Evolutionary conservation across 805 yeast genomes (phyloP), one percentile per base, ranked within the genome.

Genomic region (Candida stauntonica): DNA sequence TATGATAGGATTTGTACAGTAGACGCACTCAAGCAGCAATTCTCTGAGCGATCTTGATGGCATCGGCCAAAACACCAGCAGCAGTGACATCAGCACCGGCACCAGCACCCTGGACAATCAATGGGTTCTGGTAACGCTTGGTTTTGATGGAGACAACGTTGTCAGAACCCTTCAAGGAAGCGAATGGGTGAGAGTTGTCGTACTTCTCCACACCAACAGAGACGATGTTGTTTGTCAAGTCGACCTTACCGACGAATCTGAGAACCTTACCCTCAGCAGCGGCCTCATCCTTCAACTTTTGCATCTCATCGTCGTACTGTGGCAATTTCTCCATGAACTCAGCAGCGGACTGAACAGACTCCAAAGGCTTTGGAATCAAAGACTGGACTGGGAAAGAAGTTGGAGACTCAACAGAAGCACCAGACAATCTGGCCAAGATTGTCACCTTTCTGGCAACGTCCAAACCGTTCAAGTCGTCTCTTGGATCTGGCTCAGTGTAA

Each of bases 361-460:
- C 96, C 55, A 93, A 75, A 31, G 78, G 83, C 58, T 78, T 74
- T 51, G 99, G 99, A 57, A 93, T 89, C 58, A 93, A 74, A 11
- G 96, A 86, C 58, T 88, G 89, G 24, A 93, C 96, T 27, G 95
- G 88, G 80, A 93, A 91, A 11, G 96, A 78, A 27, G 88, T 75
- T 52, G 98, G 95, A 11, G 93, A 81, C 59, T 81, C 83, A 27
- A 93, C 86, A 43, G 77, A 68, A 38, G 84, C 73, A 3, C 99
- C 99, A 13, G 96, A 73, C 38, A 93, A 75, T 72, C 99, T 84
- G 33, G 96, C 95, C 47, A 93, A 75, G 49, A 93, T 93, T 18
- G 99, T 88, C 21, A 93, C 96, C 65, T 93, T 93, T 75, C 99
- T 83, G 31, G 99, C 99, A 45, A 93, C 96, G 60, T 93, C 99